Base-by-base conservation (phyloP, 1,284 basidiomycete species). In the Leccinum pachyderme region DNA sequence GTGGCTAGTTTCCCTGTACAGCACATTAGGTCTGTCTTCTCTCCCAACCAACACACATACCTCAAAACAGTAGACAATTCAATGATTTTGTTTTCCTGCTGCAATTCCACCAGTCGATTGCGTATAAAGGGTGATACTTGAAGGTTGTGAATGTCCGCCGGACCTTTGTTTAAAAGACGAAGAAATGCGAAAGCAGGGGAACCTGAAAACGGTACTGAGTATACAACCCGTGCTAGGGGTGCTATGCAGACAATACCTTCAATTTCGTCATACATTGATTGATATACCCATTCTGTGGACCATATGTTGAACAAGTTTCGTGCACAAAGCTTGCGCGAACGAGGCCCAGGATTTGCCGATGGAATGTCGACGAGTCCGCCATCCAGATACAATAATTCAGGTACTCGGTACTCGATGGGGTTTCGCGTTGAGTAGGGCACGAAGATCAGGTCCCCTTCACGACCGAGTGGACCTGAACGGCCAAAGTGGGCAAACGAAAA, bases 271-370 rank as follows among this genome's bases (percentile, higher is more conserved):
- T 83, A 78, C 32, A 91, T 67, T n/a, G 91, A 92, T 44, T 75
- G 75, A 61, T 88, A 77, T 47, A 98, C 86, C 81, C 89, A 84
- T 58, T 91, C 88, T 0, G 87, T 81, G 0, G 86, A 82, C 96
- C 97, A 99, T 56, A 99, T 95, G 68, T 90, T 95, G 77, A 95
- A 84, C 59, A 96, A 74, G 59, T 85, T 89, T 56, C 79, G 75
- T 50, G 95, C 68, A 54, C 84, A 82, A 54, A 82, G 77, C 24
- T 79, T 84, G 57, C 87, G 84, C 28, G 81, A 78, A 22, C 82
- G 82, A 5, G 78, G 77, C 7, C 76, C 70, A 22, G 81, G 77
- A 25, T 78, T 67, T 64, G 88, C 81, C 7, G 77, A 79, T 1
- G 93, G 91, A 12, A 90, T 76, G 57, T 82, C 74, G 31, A 91